phyloP scores from a whole-genome alignment of 1,139 yeast species.

The Pichia sp. region DNA sequence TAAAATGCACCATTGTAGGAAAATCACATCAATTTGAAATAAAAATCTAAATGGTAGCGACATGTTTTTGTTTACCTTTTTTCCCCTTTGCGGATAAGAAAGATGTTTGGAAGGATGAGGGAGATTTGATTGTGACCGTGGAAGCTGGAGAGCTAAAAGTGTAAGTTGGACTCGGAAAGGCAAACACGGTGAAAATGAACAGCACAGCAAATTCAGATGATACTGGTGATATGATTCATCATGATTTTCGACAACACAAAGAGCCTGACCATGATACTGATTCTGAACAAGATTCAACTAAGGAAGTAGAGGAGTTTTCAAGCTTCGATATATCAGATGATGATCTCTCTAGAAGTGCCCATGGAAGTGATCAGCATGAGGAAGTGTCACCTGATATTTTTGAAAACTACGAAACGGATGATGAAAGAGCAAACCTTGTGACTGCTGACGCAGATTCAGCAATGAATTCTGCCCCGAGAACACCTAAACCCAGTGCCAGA shows the following conservation, averaged over 20 bases:
- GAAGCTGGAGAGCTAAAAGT: no score
- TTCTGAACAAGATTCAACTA: neutral
- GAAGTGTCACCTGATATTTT: neutral
- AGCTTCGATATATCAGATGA: conserved; percentile 21
- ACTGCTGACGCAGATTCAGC: conserved; percentile 1
- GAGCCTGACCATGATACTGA: neutral
- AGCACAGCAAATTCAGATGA: neutral
- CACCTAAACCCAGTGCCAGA: neutral
- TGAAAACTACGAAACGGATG: neutral
- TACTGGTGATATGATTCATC: neutral
- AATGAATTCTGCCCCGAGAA: conserved; percentile 1
- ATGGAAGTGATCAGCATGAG: neutral
- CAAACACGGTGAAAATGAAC: neutral
- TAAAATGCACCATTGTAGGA: neutral
- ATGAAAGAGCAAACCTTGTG: neutral
- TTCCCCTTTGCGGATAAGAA: neutral
- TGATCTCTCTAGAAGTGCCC: neutral
- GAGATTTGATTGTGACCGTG: neutral
- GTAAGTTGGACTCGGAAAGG: neutral
- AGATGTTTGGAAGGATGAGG: no score
- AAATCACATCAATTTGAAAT: neutral
- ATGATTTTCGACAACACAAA: neutral
- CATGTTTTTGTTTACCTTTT: neutral
- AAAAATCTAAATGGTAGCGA: neutral
- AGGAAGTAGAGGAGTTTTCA: conserved; percentile 19